phyloP scores from a whole-genome alignment of 2,329 filamentous ascomycete species.

The Pezicula carpinea region DNA sequence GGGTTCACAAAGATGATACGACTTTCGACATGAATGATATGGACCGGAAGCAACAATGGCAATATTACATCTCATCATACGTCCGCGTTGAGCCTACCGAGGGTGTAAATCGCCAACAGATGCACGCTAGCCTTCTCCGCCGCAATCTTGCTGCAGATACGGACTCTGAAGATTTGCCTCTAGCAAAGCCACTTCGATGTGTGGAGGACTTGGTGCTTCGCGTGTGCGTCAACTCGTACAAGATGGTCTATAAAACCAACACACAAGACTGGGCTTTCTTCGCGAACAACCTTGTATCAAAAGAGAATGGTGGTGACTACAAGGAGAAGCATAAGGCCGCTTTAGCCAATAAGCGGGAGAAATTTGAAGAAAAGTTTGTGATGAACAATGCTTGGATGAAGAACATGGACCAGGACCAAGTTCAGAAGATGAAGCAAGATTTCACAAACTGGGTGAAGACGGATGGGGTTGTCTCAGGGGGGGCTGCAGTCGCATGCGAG shows the following conservation, averaged over 20 bases:
- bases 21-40: constrained; percentile 88
- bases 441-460: constrained; percentile 43
- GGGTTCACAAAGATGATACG: constrained; percentile 62
- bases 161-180: constrained; percentile 57
- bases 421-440: constrained; percentile 40
- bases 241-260: constrained; percentile 69
- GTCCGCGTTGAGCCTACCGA: constrained; percentile 86
- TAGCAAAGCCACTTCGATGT: constrained; percentile 54
- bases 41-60: constrained; percentile 79
- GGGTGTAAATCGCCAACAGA: constrained; percentile 60
- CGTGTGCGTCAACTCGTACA: constrained; percentile 73
- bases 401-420: constrained; percentile 42
- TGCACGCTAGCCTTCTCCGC: constrained; percentile 65
- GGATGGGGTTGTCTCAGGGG: constrained; percentile 10
- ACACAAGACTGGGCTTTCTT: constrained; percentile 70
- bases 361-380: constrained; percentile 46
- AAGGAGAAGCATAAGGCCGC: constrained; percentile 31
- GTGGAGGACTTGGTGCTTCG: constrained; percentile 66
- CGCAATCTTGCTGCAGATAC: constrained; percentile 64
- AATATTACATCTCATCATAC: constrained; percentile 92
- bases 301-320: constrained; percentile 30
- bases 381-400: constrained; percentile 48
- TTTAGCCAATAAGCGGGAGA: constrained; percentile 30
- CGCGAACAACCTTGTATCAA: constrained; percentile 31
- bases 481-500: constrained; percentile 4